phyloP scores from a whole-genome alignment of 495 filamentous ascomycete genomes.

The Talaromyces ruber region DNA sequence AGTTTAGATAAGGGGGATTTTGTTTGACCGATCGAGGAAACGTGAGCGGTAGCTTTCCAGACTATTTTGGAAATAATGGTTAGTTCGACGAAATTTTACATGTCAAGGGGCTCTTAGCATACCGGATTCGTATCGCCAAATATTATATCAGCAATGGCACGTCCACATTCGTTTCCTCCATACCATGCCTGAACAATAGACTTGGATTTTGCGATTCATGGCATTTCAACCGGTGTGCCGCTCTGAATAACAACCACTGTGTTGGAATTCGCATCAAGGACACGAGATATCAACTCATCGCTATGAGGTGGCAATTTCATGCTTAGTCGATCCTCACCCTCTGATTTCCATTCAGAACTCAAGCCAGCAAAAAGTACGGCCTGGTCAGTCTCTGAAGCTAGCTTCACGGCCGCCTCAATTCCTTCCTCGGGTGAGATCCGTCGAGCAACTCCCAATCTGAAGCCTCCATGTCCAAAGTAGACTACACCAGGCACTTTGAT shows the following conservation, averaged over 20 bases:
- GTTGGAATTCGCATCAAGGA: conserved; percentile 61
- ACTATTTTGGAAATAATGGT: conserved; percentile 8
- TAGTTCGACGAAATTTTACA: background rate
- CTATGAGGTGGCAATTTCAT: conserved; percentile 76
- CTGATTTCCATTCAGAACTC: conserved; percentile 80
- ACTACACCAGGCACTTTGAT: conserved; percentile 40
- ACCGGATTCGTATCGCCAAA: conserved; percentile 45
- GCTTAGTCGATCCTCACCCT: conserved; percentile 70
- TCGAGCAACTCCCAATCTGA: conserved; percentile 67
- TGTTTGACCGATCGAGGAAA: conserved; percentile 61
- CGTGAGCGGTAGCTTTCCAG: conserved; percentile 46
- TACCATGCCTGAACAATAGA: conserved; percentile 69
- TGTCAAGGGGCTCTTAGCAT: background rate
- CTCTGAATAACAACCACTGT: conserved; percentile 76
- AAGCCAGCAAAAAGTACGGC: conserved; percentile 74
- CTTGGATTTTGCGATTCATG: conserved; percentile 60
- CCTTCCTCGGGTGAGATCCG: conserved; percentile 58
- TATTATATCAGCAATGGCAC: conserved; percentile 51
- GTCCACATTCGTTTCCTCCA: conserved; percentile 58
- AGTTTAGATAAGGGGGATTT: conserved; percentile 70
- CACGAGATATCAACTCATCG: conserved; percentile 62
- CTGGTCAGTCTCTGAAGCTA: conserved; percentile 58
- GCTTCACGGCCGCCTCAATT: conserved; percentile 50
- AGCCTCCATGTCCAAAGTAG: conserved; percentile 59
- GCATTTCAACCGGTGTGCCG: conserved; percentile 79